These are phyloP conservation scores for Fusarium haematococcum DNA, from an alignment of 2,329 filamentous ascomycete species.

Conservation along the genomic window DNA sequence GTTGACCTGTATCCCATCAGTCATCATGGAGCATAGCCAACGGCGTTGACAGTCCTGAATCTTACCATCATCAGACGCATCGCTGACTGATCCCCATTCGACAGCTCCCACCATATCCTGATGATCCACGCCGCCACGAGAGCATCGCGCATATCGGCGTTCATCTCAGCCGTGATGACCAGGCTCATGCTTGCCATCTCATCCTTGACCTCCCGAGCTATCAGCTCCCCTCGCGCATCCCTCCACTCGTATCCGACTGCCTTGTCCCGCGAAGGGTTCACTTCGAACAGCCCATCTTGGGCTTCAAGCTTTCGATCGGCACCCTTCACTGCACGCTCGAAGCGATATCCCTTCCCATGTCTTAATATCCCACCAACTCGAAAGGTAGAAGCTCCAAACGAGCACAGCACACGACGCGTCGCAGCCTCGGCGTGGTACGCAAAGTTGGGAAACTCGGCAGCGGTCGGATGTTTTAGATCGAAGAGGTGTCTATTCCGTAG, in stretches of 20 bases:
- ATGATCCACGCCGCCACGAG: conserved; percentile 52
- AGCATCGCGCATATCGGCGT: conserved; percentile 45
- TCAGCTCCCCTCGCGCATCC: conserved; percentile 40
- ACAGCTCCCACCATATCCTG: conserved; percentile 50
- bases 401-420: conserved; percentile 44
- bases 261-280: conserved; percentile 39
- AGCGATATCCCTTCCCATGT: conserved; percentile 42
- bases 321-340: conserved; percentile 46
- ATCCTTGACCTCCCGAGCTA: conserved; percentile 49
- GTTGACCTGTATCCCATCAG: conserved; percentile 29
- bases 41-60: background rate
- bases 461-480: conserved; percentile 49
- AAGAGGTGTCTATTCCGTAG: conserved; percentile 49
- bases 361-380: conserved; percentile 37
- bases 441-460: conserved; percentile 45
- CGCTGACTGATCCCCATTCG: conserved; percentile 47
- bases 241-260: conserved; percentile 50
- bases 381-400: conserved; percentile 46
- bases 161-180: conserved; percentile 48
- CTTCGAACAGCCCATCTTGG: conserved; percentile 45
- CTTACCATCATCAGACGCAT: conserved; percentile 34
- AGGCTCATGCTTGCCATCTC: conserved; percentile 44
- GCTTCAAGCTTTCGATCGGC: conserved; percentile 39
- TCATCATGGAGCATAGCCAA: background rate
- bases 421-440: conserved; percentile 49